Base-by-base conservation (phyloP, 129 eudicot genomes). In the Calendula officinalis region DNA sequence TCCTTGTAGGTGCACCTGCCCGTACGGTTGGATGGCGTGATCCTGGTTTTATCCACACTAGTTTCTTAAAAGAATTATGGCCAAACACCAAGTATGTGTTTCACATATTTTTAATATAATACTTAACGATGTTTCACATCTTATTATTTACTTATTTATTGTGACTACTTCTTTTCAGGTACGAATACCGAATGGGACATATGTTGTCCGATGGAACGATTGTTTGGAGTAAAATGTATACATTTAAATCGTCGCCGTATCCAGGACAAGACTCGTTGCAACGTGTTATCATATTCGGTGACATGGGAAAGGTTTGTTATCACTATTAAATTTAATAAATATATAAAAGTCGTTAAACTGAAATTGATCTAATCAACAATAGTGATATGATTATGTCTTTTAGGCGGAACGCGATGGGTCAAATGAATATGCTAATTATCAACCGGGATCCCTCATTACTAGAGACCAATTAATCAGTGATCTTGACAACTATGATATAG, bases 241-340 rank as follows among this genome's bases (percentile, higher is more conserved):
- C 72, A 36, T 81, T 84, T 40, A 81, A 71, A 78, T 65, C 91
- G 47, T 72, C 91, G 38, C 91, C 91, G 41, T 78, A 70, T 66
- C 91, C 91, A 1, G 87, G 91, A 33, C 86, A 81, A 15, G 60
- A 68, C 62, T 84, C 87, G 11, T 30, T 84, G 14, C 91, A 84
- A n/a, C 77, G 81, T 5, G 79, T 81, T 12, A 63, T 84, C 55
- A 75, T 84, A 57, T 84, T 80, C 62, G 87, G 87, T 8, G 91
- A 84, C 71, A 81, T 84, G 91, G 87, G 91, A 49, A 84, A 84
- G 91, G 91, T 71, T 22, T 22, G 45, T 0, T 6, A 62, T 9
- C 0, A 22, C 39, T 17, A 57, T 16, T 5, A 35, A 41, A 37
- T 43, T 14, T 32, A 2, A 66, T 39, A 6, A 56, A 5, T 41